Base-by-base conservation (phyloP, 2,329 filamentous ascomycete species). In the Xylaria sp. region DNA sequence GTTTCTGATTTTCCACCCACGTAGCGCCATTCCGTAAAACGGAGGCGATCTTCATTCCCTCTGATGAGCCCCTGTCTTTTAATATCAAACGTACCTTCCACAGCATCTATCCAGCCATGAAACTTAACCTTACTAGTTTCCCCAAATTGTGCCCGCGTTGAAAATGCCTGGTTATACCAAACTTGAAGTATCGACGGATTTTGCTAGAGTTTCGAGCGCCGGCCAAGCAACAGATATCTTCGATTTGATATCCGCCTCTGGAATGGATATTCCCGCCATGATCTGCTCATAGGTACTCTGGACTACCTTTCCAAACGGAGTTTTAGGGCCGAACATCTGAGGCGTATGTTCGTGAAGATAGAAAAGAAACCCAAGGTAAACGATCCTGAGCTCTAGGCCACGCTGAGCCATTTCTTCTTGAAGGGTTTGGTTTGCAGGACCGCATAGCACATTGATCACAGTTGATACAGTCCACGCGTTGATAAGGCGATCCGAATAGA, bases 351-450 rank as follows among this genome's bases (percentile, higher is more conserved):
- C 74, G 62, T 73, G 69, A 17, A 76, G 59, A 23, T 74, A 73
- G 56, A 76, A 72, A 10, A 77, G 66, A 31, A 77, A 72, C 6
- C 74, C 75, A 57, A 75, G 71, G 51, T 75, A 77, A 33, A 73
- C 49, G 51, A 74, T 48, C 49, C 74, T 73, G 57, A 76, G 70
- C 44, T 75, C 72, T n/a, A 77, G 4, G 26, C 73, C 74, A 26
- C 63, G 64, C 51, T 71, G 46, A 10, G 69, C 67, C 28, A 77
- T 65, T 53, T 76, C 75, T 20, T 74, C 59, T 58, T 72, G 72
- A 11, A 76, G 51, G 10, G 72, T 70, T 62, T 70, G 28, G 46
- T 72, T 59, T 46, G 59, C 57, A 4, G 70, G 65, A 11, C 75
- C 71, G 23, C 69, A 74, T 28, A 77, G 71, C 6, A 76, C 72